Percentiles rank a stretch among this genome's conserved stretches.
phyloP scores from a whole-genome alignment of 1,284 basidiomycete species.

The Leccinum olivaceoglutinosum region DNA sequence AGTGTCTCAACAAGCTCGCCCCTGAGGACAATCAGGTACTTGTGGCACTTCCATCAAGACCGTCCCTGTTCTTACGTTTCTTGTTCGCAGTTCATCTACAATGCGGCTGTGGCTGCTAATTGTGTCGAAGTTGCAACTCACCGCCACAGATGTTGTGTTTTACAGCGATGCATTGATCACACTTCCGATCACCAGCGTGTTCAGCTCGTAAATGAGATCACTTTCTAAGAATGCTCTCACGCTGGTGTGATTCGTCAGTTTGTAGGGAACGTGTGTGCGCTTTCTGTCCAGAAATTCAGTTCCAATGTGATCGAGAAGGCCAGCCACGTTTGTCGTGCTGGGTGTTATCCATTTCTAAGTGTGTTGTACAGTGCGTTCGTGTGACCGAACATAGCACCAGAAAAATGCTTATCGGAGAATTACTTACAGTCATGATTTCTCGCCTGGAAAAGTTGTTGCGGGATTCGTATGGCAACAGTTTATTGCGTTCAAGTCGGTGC shows the following conservation, averaged over 20 bases:
- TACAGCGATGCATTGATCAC: slow-evolving; percentile 98
- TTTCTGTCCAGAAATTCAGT: slow-evolving; percentile 98
- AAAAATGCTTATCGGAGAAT: slow-evolving; percentile 93
- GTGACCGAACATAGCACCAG: slow-evolving; percentile 94
- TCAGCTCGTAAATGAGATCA: slow-evolving; percentile 98
- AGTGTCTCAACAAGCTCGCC: slow-evolving; percentile 96
- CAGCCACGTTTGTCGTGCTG: slow-evolving; percentile 11
- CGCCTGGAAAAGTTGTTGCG: slow-evolving; percentile 93
- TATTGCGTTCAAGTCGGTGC: slow-evolving; percentile 80
- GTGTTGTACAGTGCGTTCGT: slow-evolving; percentile 76
- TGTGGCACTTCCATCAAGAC: slow-evolving; percentile 1
- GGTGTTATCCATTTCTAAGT: slow-evolving; percentile 2
- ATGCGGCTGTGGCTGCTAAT: slow-evolving; percentile 97
- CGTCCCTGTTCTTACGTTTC: slow-evolving; percentile 3
- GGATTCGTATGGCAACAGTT: slow-evolving; percentile 83
- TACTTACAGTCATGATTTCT: slow-evolving; percentile 85
- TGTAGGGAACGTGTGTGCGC: slow-evolving; percentile 92
- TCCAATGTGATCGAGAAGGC: slow-evolving; percentile 94
- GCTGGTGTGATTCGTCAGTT: slow-evolving; percentile 94
- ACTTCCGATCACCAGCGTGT: slow-evolving; percentile 93
- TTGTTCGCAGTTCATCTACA: slow-evolving; percentile 86
- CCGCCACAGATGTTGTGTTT: slow-evolving; percentile 97
- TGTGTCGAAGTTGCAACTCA: slow-evolving; percentile 99
- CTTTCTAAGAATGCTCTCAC: slow-evolving; percentile 97
- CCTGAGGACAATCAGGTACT: slow-evolving; percentile 95